phyloP scores from a whole-genome alignment of 1,139 yeast genomes.

The Zygotorulaspora mrakii region DNA sequence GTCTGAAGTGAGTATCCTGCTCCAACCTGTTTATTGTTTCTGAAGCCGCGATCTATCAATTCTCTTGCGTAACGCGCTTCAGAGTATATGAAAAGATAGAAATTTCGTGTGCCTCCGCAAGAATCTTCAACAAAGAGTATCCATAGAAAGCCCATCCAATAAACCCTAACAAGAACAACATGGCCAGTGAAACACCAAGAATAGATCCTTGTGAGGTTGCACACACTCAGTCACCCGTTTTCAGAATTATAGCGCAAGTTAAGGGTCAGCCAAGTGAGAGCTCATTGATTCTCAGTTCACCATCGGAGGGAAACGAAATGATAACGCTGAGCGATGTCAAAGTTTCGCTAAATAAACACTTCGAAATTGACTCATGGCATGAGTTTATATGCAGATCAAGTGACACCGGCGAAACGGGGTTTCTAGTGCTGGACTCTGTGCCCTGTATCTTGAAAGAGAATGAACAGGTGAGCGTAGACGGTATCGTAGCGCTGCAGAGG shows the following conservation, averaged over 20 bases:
- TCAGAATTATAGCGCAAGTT: slow-evolving; percentile 35
- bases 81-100: background rate
- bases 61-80: background rate
- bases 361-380: slow-evolving; percentile 33
- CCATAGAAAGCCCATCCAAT: no score
- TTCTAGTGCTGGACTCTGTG: slow-evolving; percentile 34
- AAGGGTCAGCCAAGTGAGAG: slow-evolving; percentile 33
- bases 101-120: slow-evolving; percentile 3
- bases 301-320: slow-evolving; percentile 32
- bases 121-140: background rate
- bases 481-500: slow-evolving; percentile 34
- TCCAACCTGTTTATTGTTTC: background rate
- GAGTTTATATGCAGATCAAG: slow-evolving; percentile 36
- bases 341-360: slow-evolving; percentile 27
- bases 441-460: slow-evolving; percentile 28
- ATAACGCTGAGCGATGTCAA: slow-evolving; percentile 31
- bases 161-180: no score
- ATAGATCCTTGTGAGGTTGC: slow-evolving; percentile 33
- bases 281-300: slow-evolving; percentile 29
- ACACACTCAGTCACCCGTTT: slow-evolving; percentile 27
- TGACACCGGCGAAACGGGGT: slow-evolving; percentile 36
- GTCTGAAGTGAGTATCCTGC: no score
- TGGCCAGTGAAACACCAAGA: slow-evolving; percentile 37
- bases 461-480: slow-evolving; percentile 33
- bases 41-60: no score